Conservation (phyloP, 2,329 filamentous ascomycete species). For the Fusarium temperatum region DNA sequence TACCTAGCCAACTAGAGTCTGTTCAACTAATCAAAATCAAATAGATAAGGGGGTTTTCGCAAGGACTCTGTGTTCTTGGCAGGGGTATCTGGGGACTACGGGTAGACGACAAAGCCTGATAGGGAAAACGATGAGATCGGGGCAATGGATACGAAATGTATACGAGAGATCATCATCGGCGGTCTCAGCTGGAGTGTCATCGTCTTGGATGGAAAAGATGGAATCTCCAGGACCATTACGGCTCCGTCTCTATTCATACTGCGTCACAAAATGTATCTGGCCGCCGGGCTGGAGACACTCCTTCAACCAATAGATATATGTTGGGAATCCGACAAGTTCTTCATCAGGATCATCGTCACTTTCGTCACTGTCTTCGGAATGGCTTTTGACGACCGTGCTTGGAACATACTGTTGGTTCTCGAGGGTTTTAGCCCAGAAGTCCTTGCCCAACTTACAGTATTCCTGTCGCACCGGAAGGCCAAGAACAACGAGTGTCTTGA, state of each 20-base stretch:
- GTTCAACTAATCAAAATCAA: background rate
- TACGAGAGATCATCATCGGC: background rate
- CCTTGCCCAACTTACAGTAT: background rate
- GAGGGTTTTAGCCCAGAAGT: background rate
- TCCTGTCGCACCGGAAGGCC: background rate
- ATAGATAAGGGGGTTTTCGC: background rate
- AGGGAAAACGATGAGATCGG: background rate
- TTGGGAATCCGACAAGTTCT: background rate
- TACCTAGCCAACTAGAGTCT: background rate
- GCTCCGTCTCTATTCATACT: background rate
- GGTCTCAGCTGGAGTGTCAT: background rate
- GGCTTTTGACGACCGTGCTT: background rate
- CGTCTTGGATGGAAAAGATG: background rate
- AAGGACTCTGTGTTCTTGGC: background rate
- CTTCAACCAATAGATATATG: conserved; percentile 4
- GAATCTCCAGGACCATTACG: background rate
- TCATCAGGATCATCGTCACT: background rate
- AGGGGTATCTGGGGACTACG: background rate
- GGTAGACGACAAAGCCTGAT: background rate
- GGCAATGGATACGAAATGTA: background rate
- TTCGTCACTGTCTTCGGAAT: background rate
- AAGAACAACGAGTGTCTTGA: conserved; percentile 19
- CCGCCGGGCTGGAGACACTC: conserved; percentile 18
- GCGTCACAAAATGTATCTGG: conserved; percentile 9
- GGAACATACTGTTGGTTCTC: background rate